Evolutionary conservation across 805 yeast genomes (phyloP).

Genomic region (Spathaspora sp.): DNA sequence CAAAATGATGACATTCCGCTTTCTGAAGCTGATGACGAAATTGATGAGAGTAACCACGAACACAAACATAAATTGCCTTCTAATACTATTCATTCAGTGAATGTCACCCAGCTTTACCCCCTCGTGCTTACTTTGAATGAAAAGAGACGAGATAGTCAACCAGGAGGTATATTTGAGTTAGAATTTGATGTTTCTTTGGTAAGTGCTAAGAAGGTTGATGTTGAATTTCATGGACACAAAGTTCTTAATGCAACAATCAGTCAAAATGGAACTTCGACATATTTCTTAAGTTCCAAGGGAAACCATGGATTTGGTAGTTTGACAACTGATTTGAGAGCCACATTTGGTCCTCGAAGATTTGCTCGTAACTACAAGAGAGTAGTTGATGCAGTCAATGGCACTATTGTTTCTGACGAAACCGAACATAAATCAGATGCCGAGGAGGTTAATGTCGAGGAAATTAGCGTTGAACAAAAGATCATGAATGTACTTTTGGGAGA

Average conservation of each 20-base stretch:
- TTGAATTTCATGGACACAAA: constrained; percentile 12
- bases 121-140: constrained; percentile 15
- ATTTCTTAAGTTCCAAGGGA: constrained; percentile 20
- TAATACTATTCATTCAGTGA: constrained; percentile 11
- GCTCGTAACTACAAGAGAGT: constrained; percentile 21
- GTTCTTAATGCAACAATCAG: constrained; percentile 11
- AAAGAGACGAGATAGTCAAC: constrained; percentile 3
- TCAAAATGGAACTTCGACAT: constrained; percentile 31
- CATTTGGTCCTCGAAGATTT: neutral
- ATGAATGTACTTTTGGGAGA: neutral
- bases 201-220: constrained; percentile 12
- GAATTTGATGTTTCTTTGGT: constrained; percentile 17
- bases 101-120: constrained; percentile 25
- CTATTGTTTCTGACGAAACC: constrained; percentile 13
- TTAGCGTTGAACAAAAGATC: neutral
- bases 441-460: neutral
- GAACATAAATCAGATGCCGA: neutral
- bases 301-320: constrained; percentile 28
- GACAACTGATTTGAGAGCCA: constrained; percentile 25
- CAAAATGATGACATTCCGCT: constrained; percentile 12
- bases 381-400: constrained; percentile 32
- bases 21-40: neutral
- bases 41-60: neutral
- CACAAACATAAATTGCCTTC: constrained; percentile 3
- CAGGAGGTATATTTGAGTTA: constrained; percentile 10